Base-by-base conservation (phyloP, 2,329 filamentous ascomycete species). In the Clarireedia paspali region DNA sequence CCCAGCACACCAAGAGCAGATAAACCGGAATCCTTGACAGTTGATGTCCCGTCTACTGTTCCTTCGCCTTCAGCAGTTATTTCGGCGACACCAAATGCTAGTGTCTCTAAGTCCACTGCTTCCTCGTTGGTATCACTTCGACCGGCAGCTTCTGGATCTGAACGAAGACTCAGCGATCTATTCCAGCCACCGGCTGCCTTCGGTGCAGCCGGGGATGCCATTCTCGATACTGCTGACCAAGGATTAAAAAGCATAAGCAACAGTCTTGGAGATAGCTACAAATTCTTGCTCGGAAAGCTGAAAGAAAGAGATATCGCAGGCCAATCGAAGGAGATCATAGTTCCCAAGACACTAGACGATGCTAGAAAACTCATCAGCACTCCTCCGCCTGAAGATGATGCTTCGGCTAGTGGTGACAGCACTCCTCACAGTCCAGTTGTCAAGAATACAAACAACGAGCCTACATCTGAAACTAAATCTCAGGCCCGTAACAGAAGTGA, bases 311-410 rank as follows among this genome's bases (percentile, higher is more conserved):
- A 82, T 68, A 70, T 77, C 63, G 65, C 72, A 64, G 70, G 72
- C 5, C 71, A 73, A 23, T 71, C 72, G 46, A 74, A 79, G 15
- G 78, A 84, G 2, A 72, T 83, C 6, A 67, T 77, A 42, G 78
- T 95, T 0, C 94, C 94, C 1, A 92, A 89, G 66, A 99, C 94
- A 1, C 76, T 99, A 0, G 94, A 96, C 64, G 94, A 99, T 66
- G 94, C 92, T 15, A 81, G 91, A 47, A 92, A 91, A 69, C 80
- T 99, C 10, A 88, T 99, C 60, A 88, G 84, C 66, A 88, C 87
- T 1, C 83, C 87, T 38, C 76, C 83, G 14, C 79, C 74, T 0
- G 68, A 70, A 36, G 69, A 68, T 15, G 70, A 71, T 23, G 56
- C 77, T 68, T 57, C 70, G 69, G 64, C 50, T 17, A 68, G 66